A percentile compares a stretch with the other conserved stretches of the same genome.
These are phyloP conservation scores for Cynanchum wilfordii DNA, from an alignment of 257 asterid genomes.

Conservation along the genomic window DNA sequence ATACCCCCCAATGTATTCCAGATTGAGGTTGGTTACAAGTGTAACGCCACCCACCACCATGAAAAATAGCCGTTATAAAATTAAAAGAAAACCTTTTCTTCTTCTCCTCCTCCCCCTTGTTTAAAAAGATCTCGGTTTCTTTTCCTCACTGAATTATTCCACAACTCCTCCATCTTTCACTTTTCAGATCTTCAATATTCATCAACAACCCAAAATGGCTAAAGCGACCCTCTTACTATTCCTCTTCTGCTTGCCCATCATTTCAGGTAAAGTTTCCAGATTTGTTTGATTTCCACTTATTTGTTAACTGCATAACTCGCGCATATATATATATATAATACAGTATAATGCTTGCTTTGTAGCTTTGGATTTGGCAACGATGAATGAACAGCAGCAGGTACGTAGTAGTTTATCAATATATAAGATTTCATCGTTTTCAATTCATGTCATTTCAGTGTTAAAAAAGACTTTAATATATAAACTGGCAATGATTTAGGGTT, in stretches of 20 bases:
- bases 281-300: neutral
- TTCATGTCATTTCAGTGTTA: too few relatives aligned
- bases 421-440: neutral
- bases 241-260: slow-evolving; percentile 20
- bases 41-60: neutral
- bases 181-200: neutral
- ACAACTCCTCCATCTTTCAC: neutral
- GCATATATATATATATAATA: too few relatives aligned
- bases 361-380: slow-evolving; percentile 19
- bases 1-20: slow-evolving; percentile 5
- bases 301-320: too few relatives aligned
- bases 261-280: slow-evolving; percentile 25
- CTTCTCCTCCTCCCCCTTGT: neutral
- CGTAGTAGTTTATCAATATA: slow-evolving; percentile 5
- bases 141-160: slow-evolving; percentile 1
- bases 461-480: too few relatives aligned
- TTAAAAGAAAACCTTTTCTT: neutral
- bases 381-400: slow-evolving; percentile 14
- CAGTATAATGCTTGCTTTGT: neutral
- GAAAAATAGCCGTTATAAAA: slow-evolving; percentile 11
- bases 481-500: too few relatives aligned
- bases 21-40: neutral
- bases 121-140: neutral
- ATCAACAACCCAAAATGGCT: slow-evolving; percentile 24
- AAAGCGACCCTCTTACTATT: slow-evolving; percentile 21